Conservation (phyloP, 495 filamentous ascomycete species). For the Penicillium nucicola region DNA sequence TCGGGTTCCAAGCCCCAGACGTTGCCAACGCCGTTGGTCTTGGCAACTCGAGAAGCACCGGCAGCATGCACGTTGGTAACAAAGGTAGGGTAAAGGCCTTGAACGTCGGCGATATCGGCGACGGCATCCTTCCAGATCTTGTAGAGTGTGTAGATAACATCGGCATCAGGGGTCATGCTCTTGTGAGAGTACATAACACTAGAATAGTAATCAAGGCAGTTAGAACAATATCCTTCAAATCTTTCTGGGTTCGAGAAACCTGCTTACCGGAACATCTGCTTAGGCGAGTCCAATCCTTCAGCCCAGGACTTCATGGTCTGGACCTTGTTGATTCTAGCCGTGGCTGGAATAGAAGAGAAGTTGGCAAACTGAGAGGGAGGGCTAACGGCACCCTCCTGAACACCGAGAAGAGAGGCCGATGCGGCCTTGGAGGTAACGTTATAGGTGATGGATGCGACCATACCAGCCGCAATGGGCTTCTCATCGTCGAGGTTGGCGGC, state of each 20-base stretch:
- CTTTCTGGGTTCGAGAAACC: no score
- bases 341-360: slow-evolving; percentile 21
- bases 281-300: slow-evolving; percentile 19
- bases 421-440: slow-evolving; percentile 18
- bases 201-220: no score
- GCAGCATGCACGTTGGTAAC: no score
- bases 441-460: slow-evolving; percentile 19
- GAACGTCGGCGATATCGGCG: slow-evolving; percentile 21
- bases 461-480: slow-evolving; percentile 22
- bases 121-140: slow-evolving; percentile 25
- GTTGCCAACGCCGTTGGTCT: slow-evolving; percentile 31
- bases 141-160: slow-evolving; percentile 18
- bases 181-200: no score
- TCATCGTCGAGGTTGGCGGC: slow-evolving; percentile 12
- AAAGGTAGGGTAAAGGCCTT: slow-evolving; percentile 27
- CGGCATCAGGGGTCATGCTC: slow-evolving; percentile 20
- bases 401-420: slow-evolving; percentile 18
- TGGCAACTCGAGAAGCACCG: slow-evolving; percentile 13
- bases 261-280: slow-evolving; percentile 31
- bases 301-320: slow-evolving; percentile 18
- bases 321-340: slow-evolving; percentile 19
- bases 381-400: slow-evolving; percentile 25
- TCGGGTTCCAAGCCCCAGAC: slow-evolving; percentile 35
- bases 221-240: no score
- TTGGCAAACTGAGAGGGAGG: slow-evolving; percentile 28